Base-by-base conservation (phyloP, 108 stramenopile genomes). In the Heterococcus sp. region DNA sequence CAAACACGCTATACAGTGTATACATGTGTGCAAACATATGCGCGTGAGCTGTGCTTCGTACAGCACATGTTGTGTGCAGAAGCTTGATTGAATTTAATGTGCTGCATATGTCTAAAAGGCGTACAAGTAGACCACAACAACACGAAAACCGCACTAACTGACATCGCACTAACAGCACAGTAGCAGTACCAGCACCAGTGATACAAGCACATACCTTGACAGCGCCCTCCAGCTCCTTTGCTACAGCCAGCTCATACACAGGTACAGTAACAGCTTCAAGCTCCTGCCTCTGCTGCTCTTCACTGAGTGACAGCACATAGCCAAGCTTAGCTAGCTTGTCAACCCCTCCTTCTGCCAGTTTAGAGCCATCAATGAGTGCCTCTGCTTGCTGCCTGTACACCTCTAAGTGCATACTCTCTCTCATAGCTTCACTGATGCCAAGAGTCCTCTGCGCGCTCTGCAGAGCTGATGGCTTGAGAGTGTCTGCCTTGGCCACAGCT, bases 171-270 rank as follows among this genome's bases (percentile, higher is more conserved):
- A n/a, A n/a, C n/a, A n/a, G n/a, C n/a, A n/a, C n/a, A n/a, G n/a
- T n/a, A n/a, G n/a, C n/a, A n/a, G n/a, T n/a, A n/a, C n/a, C n/a
- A n/a, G n/a, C n/a, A n/a, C n/a, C n/a, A n/a, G n/a, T n/a, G n/a
- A n/a, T n/a, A n/a, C n/a, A n/a, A n/a, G n/a, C n/a, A n/a, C n/a
- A n/a, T n/a, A n/a, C 46, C 46, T 58, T 21, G 14, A 58, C 14
- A 8, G 46, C 46, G 14, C 63, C 35, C 37, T 11, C 31, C 26
- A 77, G 76, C 37, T 38, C 64, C 0, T 33, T 39, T n/a, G 68
- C 76, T 39, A 77, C 11, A n/a, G 38, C 66, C 76, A 46, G 46
- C 26, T 77, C 68, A 58, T 77, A 77, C 37, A 77, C 68, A 34
- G 76, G 76, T 30, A 32, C 68, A 4, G 68, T 35, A 3, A 75